These are phyloP conservation scores for Lecanicillium sp. DNA, from an alignment of 2,329 filamentous ascomycete genomes.

Conservation along the genomic window DNA sequence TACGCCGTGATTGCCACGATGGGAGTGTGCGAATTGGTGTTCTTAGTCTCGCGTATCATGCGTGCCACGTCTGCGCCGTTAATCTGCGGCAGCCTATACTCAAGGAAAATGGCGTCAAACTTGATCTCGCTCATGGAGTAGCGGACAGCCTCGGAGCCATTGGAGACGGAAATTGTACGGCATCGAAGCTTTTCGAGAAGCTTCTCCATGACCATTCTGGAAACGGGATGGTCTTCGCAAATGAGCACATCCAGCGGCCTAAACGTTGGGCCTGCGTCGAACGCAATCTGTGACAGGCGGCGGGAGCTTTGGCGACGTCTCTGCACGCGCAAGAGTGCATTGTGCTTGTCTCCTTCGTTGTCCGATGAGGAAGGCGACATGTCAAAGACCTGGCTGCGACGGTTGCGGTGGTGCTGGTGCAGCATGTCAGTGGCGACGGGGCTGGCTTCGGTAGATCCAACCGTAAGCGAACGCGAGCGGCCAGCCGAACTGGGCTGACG, in stretches of 20 bases:
- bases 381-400: conserved; percentile 90
- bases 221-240: conserved; percentile 96
- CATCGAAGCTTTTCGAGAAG: conserved; percentile 91
- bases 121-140: conserved; percentile 97
- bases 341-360: conserved; percentile 90
- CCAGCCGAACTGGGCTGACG: conserved; percentile 60
- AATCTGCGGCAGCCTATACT: conserved; percentile 91
- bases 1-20: conserved; percentile 97
- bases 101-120: conserved; percentile 97
- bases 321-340: conserved; percentile 85
- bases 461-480: conserved; percentile 80
- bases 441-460: conserved; percentile 90
- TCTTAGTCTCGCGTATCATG: conserved; percentile 96
- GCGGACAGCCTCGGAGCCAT: conserved; percentile 84
- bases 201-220: conserved; percentile 97
- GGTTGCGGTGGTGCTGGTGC: conserved; percentile 73
- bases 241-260: conserved; percentile 89
- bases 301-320: conserved; percentile 92
- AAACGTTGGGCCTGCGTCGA: conserved; percentile 79
- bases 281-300: conserved; percentile 82
- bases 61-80: conserved; percentile 92
- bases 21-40: conserved; percentile 87
- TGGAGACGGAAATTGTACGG: conserved; percentile 84
- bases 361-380: conserved; percentile 97
- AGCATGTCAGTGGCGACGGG: conserved; percentile 62